Base-by-base conservation (phyloP, 805 yeast species). In the Kodamaea kakaduensis region DNA sequence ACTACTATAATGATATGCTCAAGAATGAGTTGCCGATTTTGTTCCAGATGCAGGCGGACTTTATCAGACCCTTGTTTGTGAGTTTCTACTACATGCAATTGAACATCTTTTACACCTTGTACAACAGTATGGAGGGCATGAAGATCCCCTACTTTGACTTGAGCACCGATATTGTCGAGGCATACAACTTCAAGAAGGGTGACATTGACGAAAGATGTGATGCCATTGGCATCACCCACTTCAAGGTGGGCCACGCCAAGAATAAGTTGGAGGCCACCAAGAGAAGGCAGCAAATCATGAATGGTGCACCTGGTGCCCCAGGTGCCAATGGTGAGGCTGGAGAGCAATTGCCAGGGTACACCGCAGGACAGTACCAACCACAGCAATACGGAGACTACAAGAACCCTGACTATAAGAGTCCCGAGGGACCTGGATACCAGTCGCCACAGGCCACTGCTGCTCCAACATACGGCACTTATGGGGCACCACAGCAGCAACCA, bases 41-140 rank as follows among this genome's bases (percentile, higher is more conserved):
- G 56, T 93, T 93, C 62, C 78, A 76, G 51, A 70, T 93, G 61
- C 96, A 93, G 61, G 84, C 88, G 4, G 93, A 88, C 51, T 87
- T 93, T 56, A 89, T 93, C 56, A 82, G 80, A 54, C 98, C 98
- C 13, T 69, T 93, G 51, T 93, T 93, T 64, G 93, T 90, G 51
- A 82, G 94, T 37, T 81, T 93, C 61, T 93, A 93, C 65, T 93
- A 79, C 71, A 93, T 93, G 97, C 98, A 93, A 68, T 75, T 93
- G 69, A 93, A 93, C 67, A 87, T 93, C 39, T 93, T 89, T 61
- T 93, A 93, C 72, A 88, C 96, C 1, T 69, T 93, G 43, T 89
- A 85, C 68, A 82, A 75, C 54, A 77, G 84, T 51, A 85, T 90
- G 86, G 96, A 90, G 64, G 95, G 86, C 56, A 80, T 90, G 84